Percentiles rank a stretch among this genome's conserved stretches.
Conservation (phyloP, 257 asterid genomes). For the Agastache rugosa region DNA sequence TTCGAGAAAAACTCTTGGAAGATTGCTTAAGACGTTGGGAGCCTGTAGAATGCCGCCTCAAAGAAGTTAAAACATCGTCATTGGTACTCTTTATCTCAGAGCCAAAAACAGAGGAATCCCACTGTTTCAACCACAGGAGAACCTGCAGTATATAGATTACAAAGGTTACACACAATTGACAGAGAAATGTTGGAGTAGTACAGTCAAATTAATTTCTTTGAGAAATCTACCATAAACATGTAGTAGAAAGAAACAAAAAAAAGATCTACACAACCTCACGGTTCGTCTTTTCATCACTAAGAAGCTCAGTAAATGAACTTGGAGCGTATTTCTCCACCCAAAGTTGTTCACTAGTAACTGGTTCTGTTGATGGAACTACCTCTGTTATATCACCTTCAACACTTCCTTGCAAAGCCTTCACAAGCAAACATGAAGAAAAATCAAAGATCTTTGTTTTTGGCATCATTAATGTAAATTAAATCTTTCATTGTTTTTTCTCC, state of each 20-base stretch:
- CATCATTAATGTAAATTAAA: constrained; percentile 11
- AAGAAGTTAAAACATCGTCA: constrained; percentile 80
- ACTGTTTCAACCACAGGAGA: constrained; percentile 94
- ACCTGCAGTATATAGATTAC: constrained; percentile 61
- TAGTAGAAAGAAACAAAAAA: constrained; percentile 29
- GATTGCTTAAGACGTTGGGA: constrained; percentile 61
- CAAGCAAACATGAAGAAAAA: constrained; percentile 21
- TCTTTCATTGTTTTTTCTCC: not conserved
- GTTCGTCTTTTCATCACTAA: constrained; percentile 94
- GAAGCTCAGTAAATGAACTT: constrained; percentile 94
- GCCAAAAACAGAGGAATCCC: constrained; percentile 97
- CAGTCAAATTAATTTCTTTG: constrained; percentile 8
- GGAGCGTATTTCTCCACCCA: constrained; percentile 99
- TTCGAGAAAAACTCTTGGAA: constrained; percentile 50
- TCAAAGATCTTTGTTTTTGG: constrained; percentile 18
- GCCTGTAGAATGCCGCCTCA: constrained; percentile 81
- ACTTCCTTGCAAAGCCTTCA: constrained; percentile 84
- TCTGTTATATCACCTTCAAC: constrained; percentile 53
- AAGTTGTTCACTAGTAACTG: constrained; percentile 66
- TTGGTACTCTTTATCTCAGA: constrained; percentile 86
- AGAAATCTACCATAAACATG: constrained; percentile 31
- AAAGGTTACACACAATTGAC: constrained; percentile 24
- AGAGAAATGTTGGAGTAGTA: constrained; percentile 22
- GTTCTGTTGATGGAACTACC: constrained; percentile 46
- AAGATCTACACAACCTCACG: constrained; percentile 72